A percentile compares a stretch with the other conserved stretches of the same genome.
phyloP scores from a whole-genome alignment of 2,329 filamentous ascomycete genomes.

The Ceratocystiopsis sp. region DNA sequence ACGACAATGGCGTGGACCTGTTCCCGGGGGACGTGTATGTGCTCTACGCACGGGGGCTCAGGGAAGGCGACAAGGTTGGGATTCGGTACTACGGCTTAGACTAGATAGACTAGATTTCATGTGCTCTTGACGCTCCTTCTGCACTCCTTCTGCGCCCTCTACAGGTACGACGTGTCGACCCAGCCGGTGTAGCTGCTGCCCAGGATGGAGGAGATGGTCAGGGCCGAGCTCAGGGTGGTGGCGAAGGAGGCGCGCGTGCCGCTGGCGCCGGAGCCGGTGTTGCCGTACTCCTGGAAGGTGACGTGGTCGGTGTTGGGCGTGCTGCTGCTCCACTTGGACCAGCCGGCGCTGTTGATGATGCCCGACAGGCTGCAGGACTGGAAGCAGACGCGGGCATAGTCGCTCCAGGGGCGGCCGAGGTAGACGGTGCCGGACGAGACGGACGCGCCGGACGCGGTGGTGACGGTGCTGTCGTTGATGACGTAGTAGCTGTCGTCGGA shows the following conservation, averaged over 20 bases:
- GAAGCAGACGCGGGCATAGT: conserved; percentile 29
- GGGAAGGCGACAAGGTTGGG: neutral
- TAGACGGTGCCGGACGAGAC: conserved; percentile 35
- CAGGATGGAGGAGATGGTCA: no score
- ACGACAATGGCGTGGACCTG: conserved; percentile 1
- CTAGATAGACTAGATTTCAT: neutral
- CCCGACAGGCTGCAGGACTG: conserved; percentile 30
- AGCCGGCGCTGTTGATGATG: conserved; percentile 41
- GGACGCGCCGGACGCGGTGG: conserved; percentile 13
- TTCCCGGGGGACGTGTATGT: neutral
- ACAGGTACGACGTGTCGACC: no score
- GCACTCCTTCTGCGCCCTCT: no score
- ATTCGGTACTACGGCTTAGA: neutral
- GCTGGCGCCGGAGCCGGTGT: no score
- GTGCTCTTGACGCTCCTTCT: no score
- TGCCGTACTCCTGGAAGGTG: conserved; percentile 28
- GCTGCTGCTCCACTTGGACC: conserved; percentile 24
- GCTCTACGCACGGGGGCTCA: neutral
- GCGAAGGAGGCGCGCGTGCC: no score
- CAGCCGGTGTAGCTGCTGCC: no score
- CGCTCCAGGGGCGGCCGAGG: conserved; percentile 31
- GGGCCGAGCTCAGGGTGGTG: no score
- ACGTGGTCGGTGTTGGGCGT: conserved; percentile 17
- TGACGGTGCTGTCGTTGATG: conserved; percentile 10
- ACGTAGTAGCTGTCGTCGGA: no score